phyloP scores from a whole-genome alignment of 2,329 filamentous ascomycete genomes.

The Trichoderma oligosporum region DNA sequence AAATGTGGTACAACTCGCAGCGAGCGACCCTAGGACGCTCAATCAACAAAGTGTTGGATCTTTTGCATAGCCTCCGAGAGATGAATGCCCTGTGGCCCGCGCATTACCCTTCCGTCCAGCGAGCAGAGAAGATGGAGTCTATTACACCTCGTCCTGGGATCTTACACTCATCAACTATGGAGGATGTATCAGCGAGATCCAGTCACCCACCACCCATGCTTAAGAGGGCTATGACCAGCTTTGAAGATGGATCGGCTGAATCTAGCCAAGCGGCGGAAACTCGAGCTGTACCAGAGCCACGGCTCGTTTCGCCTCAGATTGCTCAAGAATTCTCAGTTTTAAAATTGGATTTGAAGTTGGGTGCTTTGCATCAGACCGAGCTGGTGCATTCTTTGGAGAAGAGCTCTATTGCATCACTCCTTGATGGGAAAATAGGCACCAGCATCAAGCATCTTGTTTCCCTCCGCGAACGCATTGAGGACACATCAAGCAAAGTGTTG shows the following conservation, averaged over 20 bases:
- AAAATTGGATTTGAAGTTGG: slow-evolving; percentile 91
- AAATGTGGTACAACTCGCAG: slow-evolving; percentile 93
- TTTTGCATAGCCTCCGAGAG: slow-evolving; percentile 76
- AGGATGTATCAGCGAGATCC: slow-evolving; percentile 42
- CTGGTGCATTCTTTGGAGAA: slow-evolving; percentile 94
- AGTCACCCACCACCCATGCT: slow-evolving; percentile 48
- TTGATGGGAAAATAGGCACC: slow-evolving; percentile 91
- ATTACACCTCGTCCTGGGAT: slow-evolving; percentile 59
- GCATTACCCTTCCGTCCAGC: slow-evolving; percentile 83
- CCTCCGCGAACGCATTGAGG: slow-evolving; percentile 89
- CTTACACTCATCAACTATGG: slow-evolving; percentile 58
- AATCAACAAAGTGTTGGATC: slow-evolving; percentile 81
- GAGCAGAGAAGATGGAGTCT: slow-evolving; percentile 45
- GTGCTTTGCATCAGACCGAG: slow-evolving; percentile 79
- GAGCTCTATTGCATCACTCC: slow-evolving; percentile 77
- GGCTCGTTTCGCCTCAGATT: slow-evolving; percentile 86
- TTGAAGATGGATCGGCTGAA: slow-evolving; percentile 57
- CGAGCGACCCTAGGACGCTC: slow-evolving; percentile 80
- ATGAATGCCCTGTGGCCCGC: slow-evolving; percentile 93
- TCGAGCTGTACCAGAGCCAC: slow-evolving; percentile 63
- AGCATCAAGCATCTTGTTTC: slow-evolving; percentile 87
- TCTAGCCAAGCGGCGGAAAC: slow-evolving; percentile 68
- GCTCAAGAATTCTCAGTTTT: slow-evolving; percentile 93
- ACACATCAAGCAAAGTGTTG: slow-evolving; percentile 94
- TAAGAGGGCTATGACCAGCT: slow-evolving; percentile 61